Percentiles rank a stretch among this genome's conserved stretches.
These are phyloP conservation scores for Apiospora rasikravindrae DNA, from an alignment of 2,329 filamentous ascomycete genomes.

Conservation along the genomic window DNA sequence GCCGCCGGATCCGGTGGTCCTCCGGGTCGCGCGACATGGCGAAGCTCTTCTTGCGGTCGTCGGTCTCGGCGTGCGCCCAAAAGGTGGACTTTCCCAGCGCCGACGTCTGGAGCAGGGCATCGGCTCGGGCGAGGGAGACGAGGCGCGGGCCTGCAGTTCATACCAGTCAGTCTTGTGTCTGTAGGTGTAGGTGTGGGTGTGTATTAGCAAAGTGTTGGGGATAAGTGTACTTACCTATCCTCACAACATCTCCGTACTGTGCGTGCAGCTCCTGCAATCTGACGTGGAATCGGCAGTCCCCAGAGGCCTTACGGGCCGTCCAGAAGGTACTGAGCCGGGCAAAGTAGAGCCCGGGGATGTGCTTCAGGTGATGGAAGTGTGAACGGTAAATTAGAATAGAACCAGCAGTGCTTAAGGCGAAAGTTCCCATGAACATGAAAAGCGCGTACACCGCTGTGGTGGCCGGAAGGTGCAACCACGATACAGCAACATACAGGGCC, in stretches of 20 bases:
- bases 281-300: constrained; percentile 21
- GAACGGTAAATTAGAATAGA: constrained; percentile 23
- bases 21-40: constrained; percentile 21
- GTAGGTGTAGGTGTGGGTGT: background rate
- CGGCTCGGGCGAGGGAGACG: constrained; percentile 21
- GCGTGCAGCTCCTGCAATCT: constrained; percentile 13
- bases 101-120: constrained; percentile 19
- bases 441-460: background rate
- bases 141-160: constrained; percentile 20
- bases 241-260: constrained; percentile 23
- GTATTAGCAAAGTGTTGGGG: background rate
- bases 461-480: background rate
- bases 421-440: background rate
- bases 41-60: constrained; percentile 22
- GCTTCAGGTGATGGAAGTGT: constrained; percentile 21
- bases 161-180: background rate
- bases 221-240: constrained; percentile 19
- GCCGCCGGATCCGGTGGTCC: constrained; percentile 21
- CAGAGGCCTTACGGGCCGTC: constrained; percentile 19
- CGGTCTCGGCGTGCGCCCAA: constrained; percentile 20
- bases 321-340: constrained; percentile 23
- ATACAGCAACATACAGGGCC: background rate
- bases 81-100: constrained; percentile 21
- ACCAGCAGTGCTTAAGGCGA: background rate
- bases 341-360: constrained; percentile 21